These are phyloP conservation scores for Chloromonas sp. DNA, from an alignment of 163 green algal genomes.

Conservation along the genomic window DNA sequence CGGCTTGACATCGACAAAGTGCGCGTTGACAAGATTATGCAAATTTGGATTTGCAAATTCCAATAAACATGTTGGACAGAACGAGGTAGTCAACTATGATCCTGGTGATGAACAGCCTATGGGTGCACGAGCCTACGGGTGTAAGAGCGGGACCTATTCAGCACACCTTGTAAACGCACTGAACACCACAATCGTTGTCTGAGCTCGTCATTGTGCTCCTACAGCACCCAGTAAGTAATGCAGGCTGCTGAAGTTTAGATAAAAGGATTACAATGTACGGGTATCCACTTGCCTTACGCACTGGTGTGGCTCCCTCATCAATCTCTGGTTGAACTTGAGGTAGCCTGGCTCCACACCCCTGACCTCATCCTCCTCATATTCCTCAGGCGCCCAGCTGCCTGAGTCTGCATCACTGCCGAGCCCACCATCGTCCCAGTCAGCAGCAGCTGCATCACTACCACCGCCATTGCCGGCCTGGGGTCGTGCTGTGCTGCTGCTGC, in stretches of 20 bases:
- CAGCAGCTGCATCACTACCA: not conserved
- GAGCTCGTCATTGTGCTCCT: too few relatives aligned
- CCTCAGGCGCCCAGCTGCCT: conserved; percentile 19
- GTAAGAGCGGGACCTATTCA: not conserved
- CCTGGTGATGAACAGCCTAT: not conserved
- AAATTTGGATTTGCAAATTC: too few relatives aligned
- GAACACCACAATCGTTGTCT: not conserved
- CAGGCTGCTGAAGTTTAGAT: not conserved
- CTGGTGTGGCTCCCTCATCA: conserved; percentile 20
- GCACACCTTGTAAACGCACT: not conserved
- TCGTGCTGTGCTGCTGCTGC: not conserved
- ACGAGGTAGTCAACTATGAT: too few relatives aligned
- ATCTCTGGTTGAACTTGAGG: conserved; percentile 27
- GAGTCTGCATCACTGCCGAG: not conserved
- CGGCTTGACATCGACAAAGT: too few relatives aligned
- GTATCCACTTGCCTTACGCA: conserved; percentile 20
- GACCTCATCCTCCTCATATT: conserved; percentile 38
- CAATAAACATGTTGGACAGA: too few relatives aligned
- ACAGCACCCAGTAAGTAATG: too few relatives aligned
- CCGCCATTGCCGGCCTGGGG: not conserved
- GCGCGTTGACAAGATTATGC: too few relatives aligned
- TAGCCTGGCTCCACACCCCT: conserved; percentile 21
- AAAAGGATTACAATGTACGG: not conserved
- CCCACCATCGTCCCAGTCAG: not conserved
- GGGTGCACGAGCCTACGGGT: not conserved